Percentiles rank a stretch among this genome's conserved stretches.
Conservation (phyloP, 2,329 filamentous ascomycete genomes). For the Drechslera avenae region DNA sequence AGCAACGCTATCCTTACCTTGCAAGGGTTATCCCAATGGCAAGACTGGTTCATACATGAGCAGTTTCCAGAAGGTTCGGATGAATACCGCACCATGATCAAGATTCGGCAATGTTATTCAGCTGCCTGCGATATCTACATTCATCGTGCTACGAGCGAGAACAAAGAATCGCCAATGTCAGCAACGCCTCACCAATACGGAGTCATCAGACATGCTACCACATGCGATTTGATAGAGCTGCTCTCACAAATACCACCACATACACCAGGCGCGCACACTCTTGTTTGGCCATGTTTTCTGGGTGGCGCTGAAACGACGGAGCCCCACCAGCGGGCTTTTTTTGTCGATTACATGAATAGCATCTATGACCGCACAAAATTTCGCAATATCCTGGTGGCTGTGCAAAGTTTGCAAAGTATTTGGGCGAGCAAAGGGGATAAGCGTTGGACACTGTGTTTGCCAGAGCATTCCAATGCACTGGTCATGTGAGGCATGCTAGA, state of each 20-base stretch:
- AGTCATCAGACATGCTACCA: background rate
- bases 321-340: constrained; percentile 18
- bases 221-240: constrained; percentile 5
- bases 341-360: constrained; percentile 18
- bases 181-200: background rate
- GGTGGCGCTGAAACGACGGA: constrained; percentile 23
- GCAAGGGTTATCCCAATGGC: constrained; percentile 12
- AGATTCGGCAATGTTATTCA: constrained; percentile 21
- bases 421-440: constrained; percentile 14
- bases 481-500: constrained; percentile 19
- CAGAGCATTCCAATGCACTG: constrained; percentile 18
- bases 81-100: constrained; percentile 13
- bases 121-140: constrained; percentile 22
- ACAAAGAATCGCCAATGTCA: too few relatives aligned
- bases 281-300: constrained; percentile 31
- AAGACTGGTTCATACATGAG: constrained; percentile 14
- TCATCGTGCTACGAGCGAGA: constrained; percentile 11
- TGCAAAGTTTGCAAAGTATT: constrained; percentile 18
- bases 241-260: constrained; percentile 16
- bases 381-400: constrained; percentile 23
- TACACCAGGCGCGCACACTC: constrained; percentile 19
- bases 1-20: constrained; percentile 13
- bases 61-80: constrained; percentile 12
- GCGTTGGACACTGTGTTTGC: constrained; percentile 18
- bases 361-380: constrained; percentile 24